Evolutionary conservation across 2,329 filamentous ascomycete species (phyloP).

Genomic region (Aspergillus latus): DNA sequence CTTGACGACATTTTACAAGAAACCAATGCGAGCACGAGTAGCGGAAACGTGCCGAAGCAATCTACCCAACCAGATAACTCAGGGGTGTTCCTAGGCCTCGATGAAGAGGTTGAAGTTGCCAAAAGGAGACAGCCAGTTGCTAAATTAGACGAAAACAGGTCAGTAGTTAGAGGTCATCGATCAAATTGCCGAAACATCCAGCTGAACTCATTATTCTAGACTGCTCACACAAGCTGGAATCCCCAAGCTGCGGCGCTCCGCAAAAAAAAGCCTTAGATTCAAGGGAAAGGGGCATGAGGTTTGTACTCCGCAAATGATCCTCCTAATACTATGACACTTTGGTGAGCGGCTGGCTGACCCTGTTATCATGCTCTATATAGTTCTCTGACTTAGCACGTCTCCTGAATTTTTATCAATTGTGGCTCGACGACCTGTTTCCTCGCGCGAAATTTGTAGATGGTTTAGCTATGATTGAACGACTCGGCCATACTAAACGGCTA

Average conservation of each 20-base stretch:
- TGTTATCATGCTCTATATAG: constrained; percentile 41
- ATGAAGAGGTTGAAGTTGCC: constrained; percentile 78
- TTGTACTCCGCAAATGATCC: constrained; percentile 6
- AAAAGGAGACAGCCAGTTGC: constrained; percentile 75
- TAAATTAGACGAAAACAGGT: constrained; percentile 84
- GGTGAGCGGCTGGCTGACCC: not conserved
- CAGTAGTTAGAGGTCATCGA: constrained; percentile 13
- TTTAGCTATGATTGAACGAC: constrained; percentile 85
- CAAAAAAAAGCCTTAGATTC: constrained; percentile 69
- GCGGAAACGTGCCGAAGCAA: constrained; percentile 22
- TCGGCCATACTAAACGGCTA: constrained; percentile 80
- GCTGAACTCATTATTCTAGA: constrained; percentile 45
- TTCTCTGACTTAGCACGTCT: constrained; percentile 81
- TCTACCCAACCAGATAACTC: constrained; percentile 43
- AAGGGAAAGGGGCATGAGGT: constrained; percentile 96
- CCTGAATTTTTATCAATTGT: constrained; percentile 88
- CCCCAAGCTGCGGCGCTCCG: constrained; percentile 71
- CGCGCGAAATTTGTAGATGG: constrained; percentile 93
- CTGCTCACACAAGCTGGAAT: constrained; percentile 83
- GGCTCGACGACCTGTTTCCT: constrained; percentile 94
- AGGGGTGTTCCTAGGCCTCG: constrained; percentile 68
- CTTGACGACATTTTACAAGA: constrained; percentile 52
- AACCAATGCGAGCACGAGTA: constrained; percentile 27
- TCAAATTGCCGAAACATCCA: not conserved
- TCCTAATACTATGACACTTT: constrained; percentile 4